Evolutionary conservation across 2,329 filamentous ascomycete species (phyloP).

Genomic region (Aureobasidium pullulans): DNA sequence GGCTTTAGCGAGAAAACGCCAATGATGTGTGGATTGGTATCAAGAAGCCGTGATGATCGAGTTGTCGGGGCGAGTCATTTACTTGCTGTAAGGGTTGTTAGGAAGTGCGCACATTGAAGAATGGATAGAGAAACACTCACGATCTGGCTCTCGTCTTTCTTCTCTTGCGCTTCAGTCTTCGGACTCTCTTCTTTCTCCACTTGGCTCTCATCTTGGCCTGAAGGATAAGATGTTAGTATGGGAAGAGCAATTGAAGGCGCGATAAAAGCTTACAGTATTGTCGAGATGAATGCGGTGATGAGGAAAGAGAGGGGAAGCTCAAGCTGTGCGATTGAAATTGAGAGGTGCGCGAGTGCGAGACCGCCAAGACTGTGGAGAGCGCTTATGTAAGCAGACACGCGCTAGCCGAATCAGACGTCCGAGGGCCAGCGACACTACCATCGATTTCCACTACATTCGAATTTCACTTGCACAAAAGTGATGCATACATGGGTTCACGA

Average conservation of each 20-base stretch:
- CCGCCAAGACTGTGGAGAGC: neutral
- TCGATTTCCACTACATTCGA: too few relatives aligned
- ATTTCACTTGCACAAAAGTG: neutral
- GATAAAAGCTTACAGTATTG: constrained; percentile 32
- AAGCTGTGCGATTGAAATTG: constrained; percentile 14
- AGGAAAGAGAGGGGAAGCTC: constrained; percentile 25
- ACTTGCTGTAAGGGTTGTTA: constrained; percentile 28
- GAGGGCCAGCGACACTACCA: too few relatives aligned
- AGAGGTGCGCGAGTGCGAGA: neutral
- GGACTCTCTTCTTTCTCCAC: constrained; percentile 99
- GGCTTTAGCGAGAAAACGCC: neutral
- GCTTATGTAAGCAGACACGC: neutral
- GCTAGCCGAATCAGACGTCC: too few relatives aligned
- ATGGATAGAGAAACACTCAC: constrained; percentile 52
- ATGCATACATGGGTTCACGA: neutral
- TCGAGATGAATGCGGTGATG: constrained; percentile 36
- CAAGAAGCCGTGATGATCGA: constrained; percentile 19
- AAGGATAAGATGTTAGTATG: neutral
- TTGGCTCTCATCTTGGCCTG: constrained; percentile 74
- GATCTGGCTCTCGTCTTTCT: constrained; percentile 98
- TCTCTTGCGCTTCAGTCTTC: constrained; percentile 99
- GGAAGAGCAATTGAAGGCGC: constrained; percentile 17
- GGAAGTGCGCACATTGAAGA: constrained; percentile 5
- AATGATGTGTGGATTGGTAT: neutral
- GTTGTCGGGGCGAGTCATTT: constrained; percentile 39